Base-by-base conservation (phyloP, 352 stramenopile genomes). In the Phytopythium aichiense region DNA sequence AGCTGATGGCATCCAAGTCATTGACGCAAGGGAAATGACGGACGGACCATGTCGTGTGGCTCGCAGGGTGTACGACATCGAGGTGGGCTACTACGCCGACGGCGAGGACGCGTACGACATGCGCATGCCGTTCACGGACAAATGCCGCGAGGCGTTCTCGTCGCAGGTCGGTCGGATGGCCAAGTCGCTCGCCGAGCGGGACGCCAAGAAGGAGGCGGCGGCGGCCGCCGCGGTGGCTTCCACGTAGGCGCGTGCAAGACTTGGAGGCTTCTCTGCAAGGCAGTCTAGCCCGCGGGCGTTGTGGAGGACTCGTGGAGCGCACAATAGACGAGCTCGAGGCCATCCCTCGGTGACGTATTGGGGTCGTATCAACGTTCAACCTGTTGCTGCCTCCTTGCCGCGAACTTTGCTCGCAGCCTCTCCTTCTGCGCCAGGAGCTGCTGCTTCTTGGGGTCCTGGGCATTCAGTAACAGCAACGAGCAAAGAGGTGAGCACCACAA, bases 1-100 rank as follows among this genome's bases (percentile, higher is more conserved):
- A n/a, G n/a, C n/a, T n/a, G n/a, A n/a, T n/a, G n/a, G n/a, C n/a
- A n/a, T n/a, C n/a, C n/a, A n/a, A n/a, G n/a, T n/a, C n/a, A n/a
- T n/a, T n/a, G n/a, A n/a, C n/a, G n/a, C n/a, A n/a, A n/a, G n/a
- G n/a, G n/a, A n/a, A n/a, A n/a, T n/a, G n/a, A n/a, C n/a, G n/a
- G n/a, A n/a, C n/a, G n/a, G n/a, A n/a, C n/a, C n/a, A n/a, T n/a
- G n/a, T n/a, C n/a, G n/a, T 55, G 20, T 60, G 13, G 54, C 55
- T 56, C 16, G 33, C 50, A 97, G 88, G 61, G 95, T 99, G 56
- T 96, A 99, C 74, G 95, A 99, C 71, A 96, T 99, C 48, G 98
- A 99, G 74, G 97, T 97, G 77, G 97, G 95, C 30, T 99, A 99
- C 79, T 99, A 99, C 81, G 98, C 97, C 0, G 98, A 99, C 75